A percentile compares a stretch with the other conserved stretches of the same genome.
Conservation (phyloP, 108 stramenopile species). For the Skeletonema menzelii region DNA sequence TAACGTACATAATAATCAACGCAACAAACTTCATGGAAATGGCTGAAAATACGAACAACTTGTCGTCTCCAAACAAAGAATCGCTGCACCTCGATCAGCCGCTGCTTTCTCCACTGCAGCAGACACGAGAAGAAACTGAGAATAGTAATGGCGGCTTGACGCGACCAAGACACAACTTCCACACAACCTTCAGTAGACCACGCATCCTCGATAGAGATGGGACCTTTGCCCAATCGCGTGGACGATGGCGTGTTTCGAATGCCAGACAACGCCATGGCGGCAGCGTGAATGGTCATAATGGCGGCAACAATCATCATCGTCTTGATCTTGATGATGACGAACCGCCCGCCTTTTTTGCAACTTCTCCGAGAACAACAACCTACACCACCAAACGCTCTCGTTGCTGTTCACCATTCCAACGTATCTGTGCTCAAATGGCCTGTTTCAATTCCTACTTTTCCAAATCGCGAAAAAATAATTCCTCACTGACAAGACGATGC, state of each 20-base stretch:
- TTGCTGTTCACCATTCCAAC: neutral
- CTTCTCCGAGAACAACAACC: neutral
- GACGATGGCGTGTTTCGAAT: conserved; percentile 68
- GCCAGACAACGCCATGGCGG: conserved; percentile 3
- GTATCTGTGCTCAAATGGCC: neutral
- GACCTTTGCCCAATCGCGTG: conserved; percentile 67
- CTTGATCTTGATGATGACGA: neutral
- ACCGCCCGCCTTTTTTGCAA: neutral
- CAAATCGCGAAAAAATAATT: neutral
- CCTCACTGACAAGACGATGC: conserved; percentile 21
- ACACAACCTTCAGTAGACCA: neutral
- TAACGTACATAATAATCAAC: too few species aligned
- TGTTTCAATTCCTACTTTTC: conserved; percentile 1
- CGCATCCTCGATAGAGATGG: conserved; percentile 75
- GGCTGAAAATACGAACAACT: neutral
- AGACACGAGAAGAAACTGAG: neutral
- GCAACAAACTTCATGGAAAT: neutral
- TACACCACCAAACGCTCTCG: neutral
- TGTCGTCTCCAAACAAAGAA: neutral
- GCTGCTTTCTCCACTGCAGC: neutral
- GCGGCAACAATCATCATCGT: neutral
- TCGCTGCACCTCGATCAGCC: neutral
- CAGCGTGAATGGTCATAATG: neutral
- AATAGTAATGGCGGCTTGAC: neutral
- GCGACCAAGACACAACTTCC: too few species aligned